phyloP scores from a whole-genome alignment of 345 rosid species.

The Eucalyptus marginata region DNA sequence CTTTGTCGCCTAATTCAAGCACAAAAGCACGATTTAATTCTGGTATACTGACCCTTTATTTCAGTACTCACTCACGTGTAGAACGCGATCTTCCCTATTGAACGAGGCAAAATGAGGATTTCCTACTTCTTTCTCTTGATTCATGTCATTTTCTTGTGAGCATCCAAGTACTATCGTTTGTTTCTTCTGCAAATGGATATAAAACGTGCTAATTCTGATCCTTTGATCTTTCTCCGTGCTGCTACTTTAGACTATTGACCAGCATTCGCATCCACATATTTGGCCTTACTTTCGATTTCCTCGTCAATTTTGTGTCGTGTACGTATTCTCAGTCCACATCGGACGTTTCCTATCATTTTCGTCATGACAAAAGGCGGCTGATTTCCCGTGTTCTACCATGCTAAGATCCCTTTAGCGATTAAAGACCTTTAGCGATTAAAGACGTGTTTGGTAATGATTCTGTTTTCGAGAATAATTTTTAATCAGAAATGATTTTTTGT shows the following conservation, averaged over 20 bases:
- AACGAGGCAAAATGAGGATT: background rate
- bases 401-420: too few species aligned
- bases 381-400: too few species aligned
- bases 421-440: fast-evolving
- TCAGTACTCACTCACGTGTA: background rate
- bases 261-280: background rate
- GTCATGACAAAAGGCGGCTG: background rate
- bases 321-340: background rate
- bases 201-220: background rate
- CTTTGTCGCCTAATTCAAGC: background rate
- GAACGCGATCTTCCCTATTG: background rate
- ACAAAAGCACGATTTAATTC: background rate
- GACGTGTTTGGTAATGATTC: fast-evolving
- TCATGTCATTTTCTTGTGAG: background rate
- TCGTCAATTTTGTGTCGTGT: background rate
- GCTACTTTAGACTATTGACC: background rate
- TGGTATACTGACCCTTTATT: background rate
- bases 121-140: background rate
- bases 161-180: background rate
- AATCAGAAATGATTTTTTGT: too few species aligned
- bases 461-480: fast-evolving
- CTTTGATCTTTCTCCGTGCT: background rate
- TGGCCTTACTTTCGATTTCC: background rate
- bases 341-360: background rate
- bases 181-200: background rate